Conservation (phyloP, 2,329 filamentous ascomycete genomes). For the Calcarisporium arbuscula region DNA sequence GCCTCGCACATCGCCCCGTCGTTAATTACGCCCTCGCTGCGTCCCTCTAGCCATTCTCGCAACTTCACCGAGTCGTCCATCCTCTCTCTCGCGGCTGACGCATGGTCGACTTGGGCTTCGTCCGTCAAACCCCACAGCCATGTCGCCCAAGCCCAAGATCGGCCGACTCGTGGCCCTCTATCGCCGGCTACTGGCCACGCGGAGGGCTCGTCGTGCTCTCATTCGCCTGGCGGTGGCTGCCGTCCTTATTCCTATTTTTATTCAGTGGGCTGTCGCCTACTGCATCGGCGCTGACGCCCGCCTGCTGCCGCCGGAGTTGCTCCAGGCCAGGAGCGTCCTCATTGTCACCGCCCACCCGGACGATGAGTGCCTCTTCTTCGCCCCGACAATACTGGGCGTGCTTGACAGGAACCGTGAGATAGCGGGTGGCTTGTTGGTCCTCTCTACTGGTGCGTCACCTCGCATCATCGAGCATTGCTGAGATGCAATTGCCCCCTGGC, state of each 20-base stretch:
- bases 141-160: conserved; percentile 4
- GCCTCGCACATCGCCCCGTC: no score
- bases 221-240: conserved; percentile 9
- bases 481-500: conserved; percentile 7
- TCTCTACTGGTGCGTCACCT: conserved; percentile 21
- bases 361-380: conserved; percentile 31
- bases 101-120: no score
- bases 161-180: conserved; percentile 4
- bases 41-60: no score
- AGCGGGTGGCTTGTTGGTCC: conserved; percentile 20
- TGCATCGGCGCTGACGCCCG: conserved; percentile 27
- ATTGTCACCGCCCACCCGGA: conserved; percentile 32
- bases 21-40: no score
- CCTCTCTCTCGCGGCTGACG: no score
- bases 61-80: no score
- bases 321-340: conserved; percentile 26
- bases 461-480: no score
- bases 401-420: conserved; percentile 20
- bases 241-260: conserved; percentile 19
- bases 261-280: conserved; percentile 30
- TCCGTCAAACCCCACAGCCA: no score
- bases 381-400: conserved; percentile 23
- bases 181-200: conserved; percentile 13
- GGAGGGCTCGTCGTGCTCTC: conserved; percentile 13
- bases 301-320: conserved; percentile 27